Conservation (phyloP, 306 rosid species). For the Quercus rubra region DNA sequence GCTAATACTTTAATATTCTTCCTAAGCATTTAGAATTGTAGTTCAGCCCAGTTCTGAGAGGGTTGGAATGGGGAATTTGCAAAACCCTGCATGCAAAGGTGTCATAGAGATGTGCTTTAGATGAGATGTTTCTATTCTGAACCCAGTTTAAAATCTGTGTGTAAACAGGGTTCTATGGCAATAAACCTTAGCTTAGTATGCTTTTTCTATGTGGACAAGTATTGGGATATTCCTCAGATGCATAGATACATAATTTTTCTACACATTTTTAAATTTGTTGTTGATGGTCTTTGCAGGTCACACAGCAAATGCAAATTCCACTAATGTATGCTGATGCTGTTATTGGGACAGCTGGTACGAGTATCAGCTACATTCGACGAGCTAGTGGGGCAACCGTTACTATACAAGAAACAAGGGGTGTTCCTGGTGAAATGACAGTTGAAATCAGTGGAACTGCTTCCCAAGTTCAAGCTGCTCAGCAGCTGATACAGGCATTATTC, state of each 20-base stretch:
- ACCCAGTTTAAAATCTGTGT: not conserved
- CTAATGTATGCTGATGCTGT: conserved; percentile 93
- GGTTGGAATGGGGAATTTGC: not conserved
- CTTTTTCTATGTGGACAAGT: not conserved
- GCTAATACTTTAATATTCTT: not conserved
- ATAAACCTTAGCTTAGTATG: not conserved
- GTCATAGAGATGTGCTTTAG: not conserved
- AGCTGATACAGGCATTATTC: conserved; percentile 77
- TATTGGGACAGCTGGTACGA: conserved; percentile 92
- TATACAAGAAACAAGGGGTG: conserved; percentile 95
- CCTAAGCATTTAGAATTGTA: not conserved
- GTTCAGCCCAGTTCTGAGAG: not conserved
- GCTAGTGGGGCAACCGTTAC: conserved; percentile 97
- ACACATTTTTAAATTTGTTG: not conserved
- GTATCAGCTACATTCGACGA: conserved; percentile 92
- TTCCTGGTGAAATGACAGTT: conserved; percentile 98
- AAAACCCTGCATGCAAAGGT: not conserved
- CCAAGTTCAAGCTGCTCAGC: conserved; percentile 95
- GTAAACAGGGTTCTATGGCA: not conserved
- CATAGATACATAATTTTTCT: not conserved
- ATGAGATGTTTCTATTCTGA: not conserved
- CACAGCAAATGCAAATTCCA: conserved; percentile 96
- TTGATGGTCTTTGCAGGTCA: conserved; percentile 52
- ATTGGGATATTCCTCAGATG: not conserved
- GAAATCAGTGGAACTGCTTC: conserved; percentile 95